Base-by-base conservation (phyloP, 2,329 filamentous ascomycete genomes). In the Madurella fahalii region DNA sequence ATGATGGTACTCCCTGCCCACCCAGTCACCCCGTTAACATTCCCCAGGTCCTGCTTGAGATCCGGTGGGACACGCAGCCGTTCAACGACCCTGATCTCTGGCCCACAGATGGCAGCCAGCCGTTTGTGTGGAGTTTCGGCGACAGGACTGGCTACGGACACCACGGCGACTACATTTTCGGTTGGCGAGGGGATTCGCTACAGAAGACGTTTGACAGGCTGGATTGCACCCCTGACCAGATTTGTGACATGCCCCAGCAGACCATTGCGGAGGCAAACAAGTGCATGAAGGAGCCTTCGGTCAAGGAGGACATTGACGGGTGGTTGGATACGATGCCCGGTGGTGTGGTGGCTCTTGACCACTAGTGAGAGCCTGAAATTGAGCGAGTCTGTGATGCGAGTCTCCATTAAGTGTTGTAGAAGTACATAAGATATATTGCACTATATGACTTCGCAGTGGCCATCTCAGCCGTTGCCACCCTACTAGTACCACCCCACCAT, bases 1-100 rank as follows among this genome's bases (percentile, higher is more conserved):
- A 58, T 47, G 58, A 58, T 34, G 56, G 45, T n/a, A 49, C 53
- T 25, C 45, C 25, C 3, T 63, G 61, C 20, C 61, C 59, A 8
- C 17, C 54, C 17, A 47, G 9, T 12, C 55, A 54, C 20, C 55
- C 55, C n/a, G 51, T 57, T 15, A 47, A 44, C 42, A 51, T 54
- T n/a, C 55, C 56, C 15, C 43, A 49, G 39, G 40, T 51, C 1
- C 18, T 50, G 12, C 52, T 54, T 0, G 52, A 54, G 45, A 45
- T 49, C 11, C 20, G 45, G 9, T 56, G 53, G 49, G 53, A 52
- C 12, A 56, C 53, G 31, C 16, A 39, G 15, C 40, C 40, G 44
- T 56, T 56, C 15, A 48, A 48, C 5, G 11, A 9, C 11, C 9
- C 15, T 5, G 44, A 46, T 5, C 25, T 47, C 15, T 52, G 49